These are phyloP conservation scores for Chaetomium sp. DNA, from an alignment of 2,329 filamentous ascomycete genomes.

Conservation along the genomic window DNA sequence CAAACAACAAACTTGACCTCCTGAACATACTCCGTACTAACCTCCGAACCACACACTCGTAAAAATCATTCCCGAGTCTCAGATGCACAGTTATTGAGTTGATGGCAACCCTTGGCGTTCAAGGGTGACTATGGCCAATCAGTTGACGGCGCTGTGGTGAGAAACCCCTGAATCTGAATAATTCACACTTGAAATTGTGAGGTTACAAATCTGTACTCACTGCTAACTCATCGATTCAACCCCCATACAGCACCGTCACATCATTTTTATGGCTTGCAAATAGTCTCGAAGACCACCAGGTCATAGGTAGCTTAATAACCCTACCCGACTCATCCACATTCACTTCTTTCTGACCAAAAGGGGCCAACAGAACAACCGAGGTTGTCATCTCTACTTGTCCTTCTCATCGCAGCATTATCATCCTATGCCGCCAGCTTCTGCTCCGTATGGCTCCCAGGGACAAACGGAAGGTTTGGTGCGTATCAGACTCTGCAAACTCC, in stretches of 20 bases:
- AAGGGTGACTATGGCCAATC: slow-evolving; percentile 28
- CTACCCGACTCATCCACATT: neutral
- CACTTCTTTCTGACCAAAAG: neutral
- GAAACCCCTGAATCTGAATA: slow-evolving; percentile 13
- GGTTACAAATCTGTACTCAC: neutral
- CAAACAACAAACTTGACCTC: neutral
- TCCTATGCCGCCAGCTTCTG: slow-evolving; percentile 48
- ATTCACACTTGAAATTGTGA: neutral
- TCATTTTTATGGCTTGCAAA: slow-evolving; percentile 54
- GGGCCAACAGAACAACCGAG: slow-evolving; percentile 49
- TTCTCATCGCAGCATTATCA: slow-evolving; percentile 49
- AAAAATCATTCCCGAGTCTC: neutral
- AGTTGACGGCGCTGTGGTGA: slow-evolving; percentile 44
- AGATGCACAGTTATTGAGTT: neutral
- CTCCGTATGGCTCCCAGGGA: slow-evolving; percentile 50
- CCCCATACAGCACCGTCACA: slow-evolving; percentile 44
- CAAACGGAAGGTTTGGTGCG: slow-evolving; percentile 51
- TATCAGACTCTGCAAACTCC: neutral
- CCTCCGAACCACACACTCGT: too few species aligned
- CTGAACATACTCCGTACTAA: neutral
- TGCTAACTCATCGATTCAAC: neutral
- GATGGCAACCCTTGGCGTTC: slow-evolving; percentile 15
- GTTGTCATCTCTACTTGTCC: slow-evolving; percentile 50
- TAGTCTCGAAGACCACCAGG: slow-evolving; percentile 51
- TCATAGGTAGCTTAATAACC: slow-evolving; percentile 51